Evolutionary conservation across 1,139 yeast genomes (phyloP).

Genomic region (Hanseniaspora gamundiae): DNA sequence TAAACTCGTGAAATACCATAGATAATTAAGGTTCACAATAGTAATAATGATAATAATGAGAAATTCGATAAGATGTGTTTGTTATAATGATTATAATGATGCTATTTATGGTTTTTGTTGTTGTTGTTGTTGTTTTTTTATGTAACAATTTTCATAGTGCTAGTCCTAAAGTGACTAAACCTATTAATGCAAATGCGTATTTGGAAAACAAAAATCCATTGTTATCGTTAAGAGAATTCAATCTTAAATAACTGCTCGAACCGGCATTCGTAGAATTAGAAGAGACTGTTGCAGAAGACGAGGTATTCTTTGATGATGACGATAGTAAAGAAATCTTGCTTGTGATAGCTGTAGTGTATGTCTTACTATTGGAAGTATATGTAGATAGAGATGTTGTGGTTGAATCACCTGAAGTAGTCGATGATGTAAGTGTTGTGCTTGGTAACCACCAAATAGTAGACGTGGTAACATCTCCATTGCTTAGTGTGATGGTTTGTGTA

Average conservation of each 20-base stretch:
- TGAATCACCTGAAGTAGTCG: neutral
- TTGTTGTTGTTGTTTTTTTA: too few species aligned
- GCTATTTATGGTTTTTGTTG: too few species aligned
- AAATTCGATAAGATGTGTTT: too few species aligned
- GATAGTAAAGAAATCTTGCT: neutral
- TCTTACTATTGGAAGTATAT: neutral
- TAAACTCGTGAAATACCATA: too few species aligned
- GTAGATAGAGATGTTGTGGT: neutral
- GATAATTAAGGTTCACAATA: too few species aligned
- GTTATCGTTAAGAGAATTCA: neutral
- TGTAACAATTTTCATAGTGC: too few species aligned
- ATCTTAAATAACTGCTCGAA: neutral
- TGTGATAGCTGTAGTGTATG: neutral
- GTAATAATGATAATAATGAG: too few species aligned
- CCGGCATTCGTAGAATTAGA: neutral
- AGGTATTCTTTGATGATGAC: neutral
- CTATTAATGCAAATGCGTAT: too few species aligned
- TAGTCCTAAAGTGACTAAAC: too few species aligned
- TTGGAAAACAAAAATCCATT: neutral
- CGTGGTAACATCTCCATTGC: constrained; percentile 3
- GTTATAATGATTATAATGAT: too few species aligned
- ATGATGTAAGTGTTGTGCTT: neutral
- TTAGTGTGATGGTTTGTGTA: constrained; percentile 5
- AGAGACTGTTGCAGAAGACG: neutral
- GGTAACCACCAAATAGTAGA: constrained; percentile 7